phyloP scores from a whole-genome alignment of 176 grass and related monocot genomes.

The Lolium perenne region DNA sequence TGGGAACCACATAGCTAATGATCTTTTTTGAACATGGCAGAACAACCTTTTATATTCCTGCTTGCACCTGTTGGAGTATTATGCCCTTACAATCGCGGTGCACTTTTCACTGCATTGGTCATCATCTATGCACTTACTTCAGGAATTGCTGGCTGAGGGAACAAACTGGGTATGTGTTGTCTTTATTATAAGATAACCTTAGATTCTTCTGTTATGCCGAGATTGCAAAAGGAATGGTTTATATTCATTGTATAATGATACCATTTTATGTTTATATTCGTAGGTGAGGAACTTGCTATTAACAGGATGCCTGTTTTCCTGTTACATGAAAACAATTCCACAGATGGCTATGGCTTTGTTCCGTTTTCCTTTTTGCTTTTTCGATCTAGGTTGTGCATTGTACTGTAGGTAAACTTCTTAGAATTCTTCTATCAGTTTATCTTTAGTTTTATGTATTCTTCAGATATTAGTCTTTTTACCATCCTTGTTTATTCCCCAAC shows the following conservation, averaged over 20 bases:
- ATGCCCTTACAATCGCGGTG: constrained; percentile 96
- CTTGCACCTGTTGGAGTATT: constrained; percentile 94
- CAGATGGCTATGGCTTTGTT: constrained; percentile 99
- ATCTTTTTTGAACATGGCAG: constrained; percentile 50
- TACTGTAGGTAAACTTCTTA: too few relatives aligned
- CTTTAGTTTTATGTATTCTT: too few relatives aligned
- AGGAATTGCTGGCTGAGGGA: constrained; percentile 96
- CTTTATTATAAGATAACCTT: not conserved
- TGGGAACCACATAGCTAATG: too few relatives aligned
- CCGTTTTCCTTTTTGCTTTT: too few relatives aligned
- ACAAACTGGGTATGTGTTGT: constrained; percentile 80
- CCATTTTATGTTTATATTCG: constrained; percentile 35
- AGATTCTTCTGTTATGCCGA: constrained; percentile 3
- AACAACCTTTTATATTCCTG: constrained; percentile 95
- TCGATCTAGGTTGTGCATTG: too few relatives aligned
- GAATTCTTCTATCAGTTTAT: too few relatives aligned
- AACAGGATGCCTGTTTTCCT: constrained; percentile 88
- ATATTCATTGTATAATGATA: constrained; percentile 27
- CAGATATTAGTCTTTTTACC: too few relatives aligned
- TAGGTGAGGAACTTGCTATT: constrained; percentile 97
- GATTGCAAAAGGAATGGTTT: not conserved
- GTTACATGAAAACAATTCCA: constrained; percentile 74
- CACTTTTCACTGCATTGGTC: constrained; percentile 93
- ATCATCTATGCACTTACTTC: constrained; percentile 98
- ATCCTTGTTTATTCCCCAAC: too few relatives aligned